Evolutionary conservation across 1,284 basidiomycete species (phyloP).

Genomic region (Melampsora americana): DNA sequence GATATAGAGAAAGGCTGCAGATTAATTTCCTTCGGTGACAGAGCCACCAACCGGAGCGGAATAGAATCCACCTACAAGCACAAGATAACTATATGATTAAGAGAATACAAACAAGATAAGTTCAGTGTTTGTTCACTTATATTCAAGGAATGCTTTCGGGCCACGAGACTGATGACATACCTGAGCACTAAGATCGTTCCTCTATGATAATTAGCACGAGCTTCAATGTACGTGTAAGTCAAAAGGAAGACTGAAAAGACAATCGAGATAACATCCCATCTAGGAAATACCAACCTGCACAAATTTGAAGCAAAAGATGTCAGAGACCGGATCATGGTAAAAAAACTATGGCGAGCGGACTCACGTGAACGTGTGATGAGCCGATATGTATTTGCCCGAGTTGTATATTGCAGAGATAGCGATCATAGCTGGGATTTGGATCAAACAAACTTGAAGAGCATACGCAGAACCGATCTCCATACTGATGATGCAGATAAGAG

Average conservation of each 20-base stretch:
- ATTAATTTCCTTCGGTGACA: neutral
- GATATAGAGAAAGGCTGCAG: neutral
- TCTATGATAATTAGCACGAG: slow-evolving; percentile 81
- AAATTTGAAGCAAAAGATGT: neutral
- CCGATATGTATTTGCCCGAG: slow-evolving; percentile 69
- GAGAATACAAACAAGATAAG: neutral
- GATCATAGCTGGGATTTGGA: slow-evolving; percentile 98
- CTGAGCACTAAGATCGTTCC: slow-evolving; percentile 46
- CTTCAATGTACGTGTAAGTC: slow-evolving; percentile 99
- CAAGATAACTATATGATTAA: slow-evolving; percentile 30
- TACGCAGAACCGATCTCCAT: slow-evolving; percentile 99
- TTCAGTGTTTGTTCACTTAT: neutral
- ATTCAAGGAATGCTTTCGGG: neutral
- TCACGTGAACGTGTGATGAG: slow-evolving; percentile 74
- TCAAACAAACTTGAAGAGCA: slow-evolving; percentile 92
- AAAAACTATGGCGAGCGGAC: slow-evolving; percentile 47
- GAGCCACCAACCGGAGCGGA: slow-evolving; percentile 24
- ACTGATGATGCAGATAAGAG: slow-evolving; percentile 57
- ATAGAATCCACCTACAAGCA: slow-evolving; percentile 43
- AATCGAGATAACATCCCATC: slow-evolving; percentile 96
- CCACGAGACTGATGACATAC: neutral
- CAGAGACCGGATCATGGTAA: neutral
- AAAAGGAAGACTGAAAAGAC: slow-evolving; percentile 77
- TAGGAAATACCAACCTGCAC: slow-evolving; percentile 85
- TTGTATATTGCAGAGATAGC: slow-evolving; percentile 91